Evolutionary conservation across 1,139 yeast species (phyloP).

Genomic region (Kluyveromyces marxianus): DNA sequence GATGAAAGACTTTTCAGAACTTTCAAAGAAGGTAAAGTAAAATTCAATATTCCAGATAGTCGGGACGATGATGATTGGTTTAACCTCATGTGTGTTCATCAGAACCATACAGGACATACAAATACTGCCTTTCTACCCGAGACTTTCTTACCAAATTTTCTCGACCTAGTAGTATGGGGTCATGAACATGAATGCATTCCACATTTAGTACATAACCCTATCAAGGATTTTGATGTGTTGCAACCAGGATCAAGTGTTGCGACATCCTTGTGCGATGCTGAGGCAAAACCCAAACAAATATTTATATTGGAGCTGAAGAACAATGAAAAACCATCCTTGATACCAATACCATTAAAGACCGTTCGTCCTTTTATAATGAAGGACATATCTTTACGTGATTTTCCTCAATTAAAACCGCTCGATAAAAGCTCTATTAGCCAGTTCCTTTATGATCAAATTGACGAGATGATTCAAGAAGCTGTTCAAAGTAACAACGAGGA

Average conservation of each 20-base stretch:
- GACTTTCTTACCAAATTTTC: constrained; percentile 66
- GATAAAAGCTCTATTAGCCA: constrained; percentile 57
- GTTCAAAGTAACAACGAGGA: neutral
- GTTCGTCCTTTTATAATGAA: constrained; percentile 80
- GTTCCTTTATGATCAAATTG: constrained; percentile 57
- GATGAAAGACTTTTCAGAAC: constrained; percentile 84
- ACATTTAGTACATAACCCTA: constrained; percentile 56
- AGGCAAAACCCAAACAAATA: constrained; percentile 65
- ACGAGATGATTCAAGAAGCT: constrained; percentile 44
- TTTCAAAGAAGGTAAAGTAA: constrained; percentile 73
- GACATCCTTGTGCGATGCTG: constrained; percentile 84
- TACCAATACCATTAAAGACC: constrained; percentile 59
- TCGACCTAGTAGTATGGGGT: constrained; percentile 89
- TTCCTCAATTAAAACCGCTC: constrained; percentile 53
- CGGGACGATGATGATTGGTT: constrained; percentile 65
- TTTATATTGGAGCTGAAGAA: constrained; percentile 62
- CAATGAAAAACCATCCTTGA: constrained; percentile 46
- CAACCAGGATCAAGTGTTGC: constrained; percentile 96
- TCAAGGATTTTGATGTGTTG: constrained; percentile 66
- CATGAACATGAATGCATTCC: constrained; percentile 96
- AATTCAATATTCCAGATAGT: constrained; percentile 63
- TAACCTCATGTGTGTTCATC: constrained; percentile 84
- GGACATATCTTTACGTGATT: constrained; percentile 48
- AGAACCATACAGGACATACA: constrained; percentile 76
- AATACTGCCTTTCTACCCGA: constrained; percentile 82